Base-by-base conservation (phyloP, 2,329 filamentous ascomycete species). In the Colletotrichum brevisporum region DNA sequence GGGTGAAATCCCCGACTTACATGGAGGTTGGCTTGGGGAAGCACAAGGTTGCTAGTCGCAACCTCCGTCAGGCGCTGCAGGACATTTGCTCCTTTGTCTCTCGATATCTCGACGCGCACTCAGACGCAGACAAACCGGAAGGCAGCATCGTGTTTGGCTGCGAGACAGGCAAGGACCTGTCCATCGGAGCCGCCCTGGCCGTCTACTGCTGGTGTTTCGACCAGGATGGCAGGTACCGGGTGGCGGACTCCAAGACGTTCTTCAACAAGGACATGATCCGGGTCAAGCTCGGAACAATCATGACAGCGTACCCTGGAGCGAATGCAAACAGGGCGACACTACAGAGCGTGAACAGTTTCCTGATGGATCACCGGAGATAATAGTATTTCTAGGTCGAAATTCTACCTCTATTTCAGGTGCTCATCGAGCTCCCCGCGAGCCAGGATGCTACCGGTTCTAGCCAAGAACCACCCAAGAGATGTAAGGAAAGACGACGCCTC, bases 261-360 rank as follows among this genome's bases (percentile, higher is more conserved):
- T 82, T 95, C 55, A 91, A 90, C 77, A 98, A 99, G 80, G 84
- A 86, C 9, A 84, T 92, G 57, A 94, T 98, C 76, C 91, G 93
- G 74, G 88, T 90, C 73, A 88, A 91, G 60, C 84, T 98, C 39
- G 91, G 92, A n/a, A 92, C 91, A 84, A 93, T 98, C 74, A 93
- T 95, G 79, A 91, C 90, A 5, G 89, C 89, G 0, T 91, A 92
- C 76, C 92, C 94, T 1, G 90, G 92, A 73, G 92, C 91, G 2
- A 97, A 97, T 76, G 95, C 95, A 0, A 95, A 91, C 71, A 86
- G 96, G 43, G 87, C 93, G 24, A 98, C 95, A 0, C 82, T 98
- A 45, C 95, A 98, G 80, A 95, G 94, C 73, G 92, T 98, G 5
- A 98, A 98, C 79, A 93, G 93, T 63, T 97, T 94, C 75, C 81